Percentiles rank a stretch among this genome's conserved stretches.
Evolutionary conservation across 2,329 filamentous ascomycete genomes (phyloP).

Genomic region (Boeremia exigua): DNA sequence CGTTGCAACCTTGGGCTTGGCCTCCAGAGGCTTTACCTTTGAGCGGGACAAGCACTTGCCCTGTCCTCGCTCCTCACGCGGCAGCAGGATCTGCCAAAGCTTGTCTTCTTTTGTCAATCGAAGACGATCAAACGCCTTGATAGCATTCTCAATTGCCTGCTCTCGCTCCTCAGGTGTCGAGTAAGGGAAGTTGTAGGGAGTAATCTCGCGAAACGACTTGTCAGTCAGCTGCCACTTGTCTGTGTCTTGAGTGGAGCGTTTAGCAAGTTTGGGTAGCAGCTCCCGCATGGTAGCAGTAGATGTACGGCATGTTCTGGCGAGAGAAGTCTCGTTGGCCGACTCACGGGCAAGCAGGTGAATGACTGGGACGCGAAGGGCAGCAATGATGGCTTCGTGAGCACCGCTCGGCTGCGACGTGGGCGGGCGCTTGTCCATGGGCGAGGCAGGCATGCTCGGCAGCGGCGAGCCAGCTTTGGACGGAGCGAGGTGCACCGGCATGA

Average conservation of each 20-base stretch:
- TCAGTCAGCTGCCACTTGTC: constrained; percentile 58
- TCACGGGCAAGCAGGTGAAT: constrained; percentile 61
- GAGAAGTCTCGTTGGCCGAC: constrained; percentile 37
- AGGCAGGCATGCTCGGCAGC: constrained; percentile 46
- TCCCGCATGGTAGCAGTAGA: constrained; percentile 38
- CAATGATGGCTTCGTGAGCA: constrained; percentile 40
- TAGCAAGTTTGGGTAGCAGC: constrained; percentile 58
- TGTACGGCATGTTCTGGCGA: constrained; percentile 42
- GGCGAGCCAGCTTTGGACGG: constrained; percentile 50
- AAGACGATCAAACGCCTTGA: constrained; percentile 68
- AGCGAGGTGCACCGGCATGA: constrained; percentile 44
- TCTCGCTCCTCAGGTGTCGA: constrained; percentile 61
- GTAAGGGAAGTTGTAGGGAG: constrained; percentile 68
- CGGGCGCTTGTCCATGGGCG: constrained; percentile 41
- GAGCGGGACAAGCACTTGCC: constrained; percentile 66
- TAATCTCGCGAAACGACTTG: constrained; percentile 66
- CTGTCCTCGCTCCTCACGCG: constrained; percentile 66
- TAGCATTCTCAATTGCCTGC: constrained; percentile 66
- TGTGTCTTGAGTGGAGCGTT: constrained; percentile 56
- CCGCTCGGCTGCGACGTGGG: constrained; percentile 52
- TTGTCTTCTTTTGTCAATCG: constrained; percentile 65
- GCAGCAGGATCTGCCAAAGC: constrained; percentile 67
- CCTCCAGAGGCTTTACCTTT: constrained; percentile 55
- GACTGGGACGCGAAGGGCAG: constrained; percentile 54
- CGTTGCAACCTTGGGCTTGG: constrained; percentile 43